These are phyloP conservation scores for Penicillium sp. DNA, from an alignment of 2,329 filamentous ascomycete species.

Conservation along the genomic window DNA sequence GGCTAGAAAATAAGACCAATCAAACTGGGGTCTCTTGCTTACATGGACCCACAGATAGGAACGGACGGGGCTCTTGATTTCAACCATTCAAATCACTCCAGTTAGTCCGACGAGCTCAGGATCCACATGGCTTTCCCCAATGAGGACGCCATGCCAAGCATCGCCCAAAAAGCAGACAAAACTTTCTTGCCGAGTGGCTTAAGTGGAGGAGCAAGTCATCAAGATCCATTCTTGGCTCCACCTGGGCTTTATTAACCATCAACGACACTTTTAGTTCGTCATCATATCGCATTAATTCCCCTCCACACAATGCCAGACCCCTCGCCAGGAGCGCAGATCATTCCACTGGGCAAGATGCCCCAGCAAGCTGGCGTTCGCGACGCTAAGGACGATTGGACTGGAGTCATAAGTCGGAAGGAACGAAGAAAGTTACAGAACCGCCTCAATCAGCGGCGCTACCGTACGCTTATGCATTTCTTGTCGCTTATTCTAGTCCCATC, in stretches of 20 bases:
- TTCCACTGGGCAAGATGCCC: slow-evolving; percentile 11
- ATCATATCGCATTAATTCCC: slow-evolving; percentile 3
- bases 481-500: too few species aligned
- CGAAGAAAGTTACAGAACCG: slow-evolving; percentile 33
- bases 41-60: slow-evolving; percentile 4
- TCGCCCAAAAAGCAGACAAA: background rate
- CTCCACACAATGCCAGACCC: slow-evolving; percentile 1
- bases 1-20: too few species aligned
- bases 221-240: background rate
- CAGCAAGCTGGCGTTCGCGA: slow-evolving; percentile 6
- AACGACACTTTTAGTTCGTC: background rate
- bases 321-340: slow-evolving; percentile 1
- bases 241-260: background rate
- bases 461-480: too few species aligned
- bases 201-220: background rate
- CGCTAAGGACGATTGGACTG: slow-evolving; percentile 29
- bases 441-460: slow-evolving; percentile 30
- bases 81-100: too few species aligned
- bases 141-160: too few species aligned
- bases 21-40: slow-evolving; percentile 7
- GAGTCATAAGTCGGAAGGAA: slow-evolving; percentile 25
- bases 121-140: background rate
- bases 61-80: too few species aligned
- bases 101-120: too few species aligned
- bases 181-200: background rate